A percentile compares a stretch with the other conserved stretches of the same genome.
Evolutionary conservation across 148 eudicot genomes (phyloP).

Genomic region (Rhododendron henanense): DNA sequence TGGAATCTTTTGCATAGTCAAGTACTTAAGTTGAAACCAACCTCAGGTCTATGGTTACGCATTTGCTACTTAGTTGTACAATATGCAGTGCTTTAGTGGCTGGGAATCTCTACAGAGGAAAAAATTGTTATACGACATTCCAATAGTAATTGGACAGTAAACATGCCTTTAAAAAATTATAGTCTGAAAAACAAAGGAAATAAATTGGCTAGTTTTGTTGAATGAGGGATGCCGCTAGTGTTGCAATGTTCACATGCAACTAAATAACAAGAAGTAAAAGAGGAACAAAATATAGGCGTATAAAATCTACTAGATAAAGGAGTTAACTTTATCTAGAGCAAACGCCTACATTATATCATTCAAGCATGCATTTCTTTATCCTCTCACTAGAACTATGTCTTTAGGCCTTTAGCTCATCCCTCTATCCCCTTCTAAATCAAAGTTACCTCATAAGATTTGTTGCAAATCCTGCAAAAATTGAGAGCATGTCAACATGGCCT

Average conservation of each 20-base stretch:
- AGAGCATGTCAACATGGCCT: background rate
- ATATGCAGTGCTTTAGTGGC: background rate
- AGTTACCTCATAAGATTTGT: too few species aligned
- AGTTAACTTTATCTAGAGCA: too few species aligned
- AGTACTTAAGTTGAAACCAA: background rate
- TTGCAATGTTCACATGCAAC: background rate
- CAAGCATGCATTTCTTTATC: too few species aligned
- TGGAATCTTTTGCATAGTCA: background rate
- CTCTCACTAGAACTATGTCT: too few species aligned
- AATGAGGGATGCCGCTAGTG: background rate
- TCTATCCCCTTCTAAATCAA: too few species aligned
- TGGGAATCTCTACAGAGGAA: too few species aligned
- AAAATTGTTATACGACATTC: background rate
- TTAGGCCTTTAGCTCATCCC: too few species aligned
- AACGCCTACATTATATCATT: too few species aligned
- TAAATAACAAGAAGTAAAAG: too few species aligned
- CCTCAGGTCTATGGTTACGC: background rate
- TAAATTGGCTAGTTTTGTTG: background rate
- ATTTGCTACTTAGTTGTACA: constrained; percentile 2
- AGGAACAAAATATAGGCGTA: background rate
- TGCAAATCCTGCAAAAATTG: background rate
- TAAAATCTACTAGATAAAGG: background rate
- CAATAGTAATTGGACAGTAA: background rate
- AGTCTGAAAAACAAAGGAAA: background rate
- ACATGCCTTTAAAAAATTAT: too few species aligned